A percentile compares a stretch with the other conserved stretches of the same genome.
These are phyloP conservation scores for Fusarium transvaalense DNA, from an alignment of 2,329 filamentous ascomycete species.

Conservation along the genomic window DNA sequence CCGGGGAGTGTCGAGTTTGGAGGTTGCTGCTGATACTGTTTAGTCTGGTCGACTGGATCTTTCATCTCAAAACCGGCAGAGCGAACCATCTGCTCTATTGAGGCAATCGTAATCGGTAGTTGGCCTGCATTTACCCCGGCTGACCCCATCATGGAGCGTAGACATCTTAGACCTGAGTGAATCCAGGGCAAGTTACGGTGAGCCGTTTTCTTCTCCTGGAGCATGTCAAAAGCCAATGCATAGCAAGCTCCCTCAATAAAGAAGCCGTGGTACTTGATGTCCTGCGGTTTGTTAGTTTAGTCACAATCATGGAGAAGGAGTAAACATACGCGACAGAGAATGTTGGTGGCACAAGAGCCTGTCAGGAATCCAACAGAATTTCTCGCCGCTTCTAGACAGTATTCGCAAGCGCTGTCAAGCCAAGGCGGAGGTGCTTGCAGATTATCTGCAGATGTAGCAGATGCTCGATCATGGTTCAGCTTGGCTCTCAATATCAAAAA, in stretches of 20 bases:
- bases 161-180: slow-evolving; percentile 53
- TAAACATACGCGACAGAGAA: slow-evolving; percentile 54
- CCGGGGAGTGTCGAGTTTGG: slow-evolving; percentile 36
- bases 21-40: slow-evolving; percentile 27
- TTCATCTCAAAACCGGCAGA: slow-evolving; percentile 47
- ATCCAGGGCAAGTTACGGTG: slow-evolving; percentile 58
- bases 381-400: slow-evolving; percentile 57
- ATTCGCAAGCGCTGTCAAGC: slow-evolving; percentile 59
- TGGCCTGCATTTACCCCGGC: slow-evolving; percentile 38
- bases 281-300: slow-evolving; percentile 46
- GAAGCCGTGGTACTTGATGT: slow-evolving; percentile 59
- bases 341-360: slow-evolving; percentile 56
- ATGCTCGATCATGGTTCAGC: slow-evolving; percentile 51
- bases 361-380: slow-evolving; percentile 57
- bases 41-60: slow-evolving; percentile 34
- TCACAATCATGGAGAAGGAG: too few species aligned
- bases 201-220: slow-evolving; percentile 55
- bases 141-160: slow-evolving; percentile 52
- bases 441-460: slow-evolving; percentile 18
- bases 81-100: slow-evolving; percentile 50
- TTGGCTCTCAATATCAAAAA: slow-evolving; percentile 60
- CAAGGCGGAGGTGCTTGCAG: slow-evolving; percentile 49
- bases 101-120: slow-evolving; percentile 43
- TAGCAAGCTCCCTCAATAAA: slow-evolving; percentile 59
- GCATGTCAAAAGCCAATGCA: slow-evolving; percentile 57